These are phyloP conservation scores for Ogataea minuta DNA, from an alignment of 805 yeast genomes.

Conservation along the genomic window DNA sequence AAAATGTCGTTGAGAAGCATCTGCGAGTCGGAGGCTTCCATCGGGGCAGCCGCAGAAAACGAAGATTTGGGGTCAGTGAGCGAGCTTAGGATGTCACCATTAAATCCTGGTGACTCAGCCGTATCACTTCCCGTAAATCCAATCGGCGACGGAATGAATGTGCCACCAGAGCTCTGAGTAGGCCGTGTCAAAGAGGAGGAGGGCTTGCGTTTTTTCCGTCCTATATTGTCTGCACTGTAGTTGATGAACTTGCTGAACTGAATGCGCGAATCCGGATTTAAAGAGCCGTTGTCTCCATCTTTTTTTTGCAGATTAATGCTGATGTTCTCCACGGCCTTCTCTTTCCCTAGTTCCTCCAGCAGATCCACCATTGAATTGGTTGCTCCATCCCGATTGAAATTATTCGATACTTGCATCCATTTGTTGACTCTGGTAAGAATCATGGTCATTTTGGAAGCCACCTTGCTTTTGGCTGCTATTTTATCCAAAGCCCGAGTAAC, in stretches of 20 bases:
- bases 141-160: constrained; percentile 33
- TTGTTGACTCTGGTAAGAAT: constrained; percentile 36
- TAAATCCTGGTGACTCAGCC: background rate
- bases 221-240: constrained; percentile 23
- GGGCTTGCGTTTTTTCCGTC: constrained; percentile 8
- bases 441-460: constrained; percentile 35
- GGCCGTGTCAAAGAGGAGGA: background rate
- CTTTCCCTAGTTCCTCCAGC: constrained; percentile 52
- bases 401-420: constrained; percentile 39
- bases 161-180: constrained; percentile 11
- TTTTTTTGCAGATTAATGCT: constrained; percentile 24
- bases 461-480: constrained; percentile 29
- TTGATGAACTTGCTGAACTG: constrained; percentile 31
- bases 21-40: constrained; percentile 22
- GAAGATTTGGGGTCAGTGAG: background rate
- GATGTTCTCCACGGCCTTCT: constrained; percentile 41
- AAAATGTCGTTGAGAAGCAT: constrained; percentile 30
- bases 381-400: constrained; percentile 47
- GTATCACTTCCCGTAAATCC: constrained; percentile 22
- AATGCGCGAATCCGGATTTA: constrained; percentile 29
- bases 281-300: constrained; percentile 29
- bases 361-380: constrained; percentile 53
- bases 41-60: constrained; percentile 1
- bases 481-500: constrained; percentile 26
- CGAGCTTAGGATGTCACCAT: background rate